Evolutionary conservation across 2,329 filamentous ascomycete species (phyloP).

Genomic region (Aureobasidium sp.): DNA sequence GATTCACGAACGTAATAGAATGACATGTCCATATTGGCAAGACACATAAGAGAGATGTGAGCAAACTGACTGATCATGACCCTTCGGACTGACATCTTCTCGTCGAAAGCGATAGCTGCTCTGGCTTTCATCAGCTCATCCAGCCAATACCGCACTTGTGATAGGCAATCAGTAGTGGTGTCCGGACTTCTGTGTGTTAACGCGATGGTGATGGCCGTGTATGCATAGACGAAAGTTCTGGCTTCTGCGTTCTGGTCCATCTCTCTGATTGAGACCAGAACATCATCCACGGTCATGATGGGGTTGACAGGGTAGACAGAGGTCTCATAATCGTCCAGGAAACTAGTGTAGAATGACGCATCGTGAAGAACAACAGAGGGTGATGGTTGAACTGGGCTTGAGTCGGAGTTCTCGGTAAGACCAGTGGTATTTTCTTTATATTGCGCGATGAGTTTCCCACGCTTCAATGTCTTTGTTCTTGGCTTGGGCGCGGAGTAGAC

Average conservation of each 20-base stretch:
- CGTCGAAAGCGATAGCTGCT: slow-evolving; percentile 34
- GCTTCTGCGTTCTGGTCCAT: slow-evolving; percentile 36
- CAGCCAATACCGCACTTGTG: slow-evolving; percentile 20
- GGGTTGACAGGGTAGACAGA: slow-evolving; percentile 44
- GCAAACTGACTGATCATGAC: slow-evolving; percentile 49
- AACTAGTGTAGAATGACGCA: slow-evolving; percentile 35
- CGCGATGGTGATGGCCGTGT: slow-evolving; percentile 41
- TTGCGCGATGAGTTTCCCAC: slow-evolving; percentile 37
- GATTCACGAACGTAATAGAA: slow-evolving; percentile 47
- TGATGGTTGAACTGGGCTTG: slow-evolving; percentile 17
- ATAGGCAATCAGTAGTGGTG: neutral
- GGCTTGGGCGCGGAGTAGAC: slow-evolving; percentile 37
- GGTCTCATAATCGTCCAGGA: slow-evolving; percentile 39
- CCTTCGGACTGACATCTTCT: slow-evolving; percentile 38
- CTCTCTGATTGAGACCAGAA: slow-evolving; percentile 28
- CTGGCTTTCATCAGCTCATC: slow-evolving; percentile 33
- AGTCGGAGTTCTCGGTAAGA: slow-evolving; percentile 17
- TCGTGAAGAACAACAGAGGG: slow-evolving; percentile 14
- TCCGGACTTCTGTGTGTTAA: slow-evolving; percentile 30
- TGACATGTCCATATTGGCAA: slow-evolving; percentile 43
- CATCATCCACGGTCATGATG: slow-evolving; percentile 38
- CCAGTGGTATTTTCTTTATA: slow-evolving; percentile 33
- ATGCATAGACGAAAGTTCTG: slow-evolving; percentile 39
- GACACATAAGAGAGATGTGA: slow-evolving; percentile 46
- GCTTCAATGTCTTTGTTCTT: slow-evolving; percentile 32